Conservation (phyloP, 306 rosid species). For the Lotus japonicus region DNA sequence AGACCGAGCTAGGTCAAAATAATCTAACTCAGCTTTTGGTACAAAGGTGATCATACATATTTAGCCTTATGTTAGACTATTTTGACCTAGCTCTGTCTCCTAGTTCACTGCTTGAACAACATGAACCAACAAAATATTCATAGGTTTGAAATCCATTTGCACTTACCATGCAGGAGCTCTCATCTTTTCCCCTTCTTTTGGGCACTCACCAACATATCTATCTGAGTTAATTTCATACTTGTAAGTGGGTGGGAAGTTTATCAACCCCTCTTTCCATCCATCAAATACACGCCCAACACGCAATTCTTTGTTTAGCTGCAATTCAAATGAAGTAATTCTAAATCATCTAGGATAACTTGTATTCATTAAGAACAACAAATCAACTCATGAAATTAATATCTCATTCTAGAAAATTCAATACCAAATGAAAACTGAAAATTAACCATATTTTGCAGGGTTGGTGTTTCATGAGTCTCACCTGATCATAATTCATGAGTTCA, state of each 20-base stretch:
- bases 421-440: too few relatives aligned
- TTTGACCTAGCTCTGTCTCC: too few relatives aligned
- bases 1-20: too few relatives aligned
- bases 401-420: too few relatives aligned
- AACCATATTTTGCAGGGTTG: too few relatives aligned
- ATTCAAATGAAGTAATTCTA: neutral
- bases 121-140: neutral
- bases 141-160: neutral
- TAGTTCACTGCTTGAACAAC: too few relatives aligned
- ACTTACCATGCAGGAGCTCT: constrained; percentile 97
- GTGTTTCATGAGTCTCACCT: constrained; percentile 41
- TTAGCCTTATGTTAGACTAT: too few relatives aligned
- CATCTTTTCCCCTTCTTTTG: constrained; percentile 81
- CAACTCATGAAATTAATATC: too few relatives aligned
- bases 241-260: constrained; percentile 90
- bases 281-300: constrained; percentile 69
- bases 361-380: neutral
- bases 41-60: too few relatives aligned
- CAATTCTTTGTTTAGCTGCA: constrained; percentile 71
- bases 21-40: too few relatives aligned
- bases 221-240: constrained; percentile 71
- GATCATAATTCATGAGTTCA: constrained; percentile 69
- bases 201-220: constrained; percentile 69
- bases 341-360: neutral
- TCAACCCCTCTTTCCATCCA: constrained; percentile 89